Conservation (phyloP, 2,329 filamentous ascomycete species). For the Apiospora sp. region DNA sequence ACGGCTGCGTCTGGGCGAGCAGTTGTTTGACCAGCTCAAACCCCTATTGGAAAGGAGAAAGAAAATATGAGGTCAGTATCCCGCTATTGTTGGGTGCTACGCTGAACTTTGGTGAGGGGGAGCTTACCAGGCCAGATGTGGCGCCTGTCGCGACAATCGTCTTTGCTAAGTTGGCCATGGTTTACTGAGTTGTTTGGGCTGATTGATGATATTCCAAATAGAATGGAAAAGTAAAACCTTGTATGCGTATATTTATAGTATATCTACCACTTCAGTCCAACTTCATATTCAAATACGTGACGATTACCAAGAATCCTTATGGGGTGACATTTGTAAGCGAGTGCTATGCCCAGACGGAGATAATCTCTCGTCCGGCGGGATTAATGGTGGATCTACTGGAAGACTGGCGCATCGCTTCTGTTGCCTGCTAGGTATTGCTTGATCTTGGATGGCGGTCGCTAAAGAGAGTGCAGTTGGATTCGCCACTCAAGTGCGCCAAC, state of each 20-base stretch:
- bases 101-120: neutral
- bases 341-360: neutral
- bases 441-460: neutral
- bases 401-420: neutral
- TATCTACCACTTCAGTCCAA: neutral
- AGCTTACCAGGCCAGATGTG: slow-evolving; percentile 16
- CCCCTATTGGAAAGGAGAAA: neutral
- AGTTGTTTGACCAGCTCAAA: slow-evolving; percentile 14
- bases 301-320: neutral
- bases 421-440: neutral
- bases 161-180: neutral
- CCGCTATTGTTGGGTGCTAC: no score
- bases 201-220: neutral
- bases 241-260: neutral
- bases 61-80: neutral
- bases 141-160: slow-evolving; percentile 1
- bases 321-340: neutral
- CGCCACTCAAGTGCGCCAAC: neutral
- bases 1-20: slow-evolving; percentile 39
- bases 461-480: neutral
- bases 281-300: neutral
- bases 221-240: neutral
- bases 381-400: neutral
- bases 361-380: neutral
- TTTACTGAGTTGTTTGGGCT: neutral